Conservation (phyloP, 768 basidiomycete genomes). For the Obba rivulosa region DNA sequence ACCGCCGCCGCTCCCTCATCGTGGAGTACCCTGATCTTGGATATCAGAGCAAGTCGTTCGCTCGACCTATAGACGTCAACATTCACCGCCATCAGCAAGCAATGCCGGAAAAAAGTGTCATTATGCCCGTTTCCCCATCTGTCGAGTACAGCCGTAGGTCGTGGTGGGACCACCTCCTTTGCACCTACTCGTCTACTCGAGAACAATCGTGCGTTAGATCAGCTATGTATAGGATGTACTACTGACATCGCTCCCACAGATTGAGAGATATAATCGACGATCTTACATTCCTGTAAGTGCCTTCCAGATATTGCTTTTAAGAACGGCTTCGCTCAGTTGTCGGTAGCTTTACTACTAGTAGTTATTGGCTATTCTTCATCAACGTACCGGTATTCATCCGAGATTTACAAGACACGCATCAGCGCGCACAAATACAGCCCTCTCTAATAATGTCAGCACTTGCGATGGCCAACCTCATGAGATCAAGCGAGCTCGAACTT, state of each 20-base stretch:
- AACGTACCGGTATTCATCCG: slow-evolving; percentile 50
- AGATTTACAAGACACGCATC: slow-evolving; percentile 45
- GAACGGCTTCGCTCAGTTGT: not conserved
- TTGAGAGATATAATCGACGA: slow-evolving; percentile 46
- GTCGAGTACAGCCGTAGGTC: slow-evolving; percentile 30
- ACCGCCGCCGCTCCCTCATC: slow-evolving; percentile 18
- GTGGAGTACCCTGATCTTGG: slow-evolving; percentile 12
- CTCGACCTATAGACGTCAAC: slow-evolving; percentile 18
- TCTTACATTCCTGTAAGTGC: slow-evolving; percentile 45
- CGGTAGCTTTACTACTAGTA: slow-evolving; percentile 57
- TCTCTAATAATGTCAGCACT: slow-evolving; percentile 63
- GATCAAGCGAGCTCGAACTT: slow-evolving; percentile 62
- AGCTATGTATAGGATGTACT: not conserved
- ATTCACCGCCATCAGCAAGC: slow-evolving; percentile 5
- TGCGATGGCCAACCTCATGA: slow-evolving; percentile 67
- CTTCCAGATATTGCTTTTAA: not conserved
- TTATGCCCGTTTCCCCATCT: slow-evolving; percentile 20
- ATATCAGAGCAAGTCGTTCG: slow-evolving; percentile 21
- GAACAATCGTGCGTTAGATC: slow-evolving; percentile 36
- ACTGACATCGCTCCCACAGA: slow-evolving; percentile 24
- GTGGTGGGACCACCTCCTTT: slow-evolving; percentile 48
- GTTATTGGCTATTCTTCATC: slow-evolving; percentile 66
- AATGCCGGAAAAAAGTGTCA: slow-evolving; percentile 6
- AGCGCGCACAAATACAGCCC: slow-evolving; percentile 58
- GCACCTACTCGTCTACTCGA: slow-evolving; percentile 34